A percentile compares a stretch with the other conserved stretches of the same genome.
These are phyloP conservation scores for Neonectria faginata DNA, from an alignment of 2,329 filamentous ascomycete species.

Conservation along the genomic window DNA sequence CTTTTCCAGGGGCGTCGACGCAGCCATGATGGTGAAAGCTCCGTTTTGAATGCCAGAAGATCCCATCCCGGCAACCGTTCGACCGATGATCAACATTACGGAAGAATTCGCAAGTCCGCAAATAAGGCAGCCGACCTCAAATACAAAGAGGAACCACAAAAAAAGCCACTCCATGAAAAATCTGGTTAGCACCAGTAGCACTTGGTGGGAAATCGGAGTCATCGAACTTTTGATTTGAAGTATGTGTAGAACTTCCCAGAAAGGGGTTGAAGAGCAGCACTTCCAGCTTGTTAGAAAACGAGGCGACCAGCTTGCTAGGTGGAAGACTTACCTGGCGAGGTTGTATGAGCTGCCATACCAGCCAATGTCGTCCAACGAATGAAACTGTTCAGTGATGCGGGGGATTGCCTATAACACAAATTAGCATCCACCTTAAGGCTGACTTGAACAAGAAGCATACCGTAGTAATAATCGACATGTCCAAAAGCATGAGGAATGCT, in stretches of 20 bases:
- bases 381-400: constrained; percentile 62
- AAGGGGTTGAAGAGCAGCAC: constrained; percentile 62
- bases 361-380: constrained; percentile 64
- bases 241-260: constrained; percentile 63
- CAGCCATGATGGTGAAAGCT: constrained; percentile 49
- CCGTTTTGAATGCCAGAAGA: constrained; percentile 57
- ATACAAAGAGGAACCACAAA: constrained; percentile 47
- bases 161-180: constrained; percentile 42
- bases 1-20: constrained; percentile 45
- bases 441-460: constrained; percentile 46
- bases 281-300: constrained; percentile 49
- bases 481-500: constrained; percentile 62
- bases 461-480: constrained; percentile 65
- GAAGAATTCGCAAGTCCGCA: constrained; percentile 60
- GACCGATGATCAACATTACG: constrained; percentile 61
- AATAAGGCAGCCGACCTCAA: constrained; percentile 58
- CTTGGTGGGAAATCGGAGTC: constrained; percentile 46
- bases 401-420: constrained; percentile 56
- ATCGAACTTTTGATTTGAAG: constrained; percentile 41
- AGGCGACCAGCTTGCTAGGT: background rate
- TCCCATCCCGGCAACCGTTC: constrained; percentile 62
- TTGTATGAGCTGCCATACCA: constrained; percentile 67
- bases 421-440: background rate
- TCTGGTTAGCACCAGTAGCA: constrained; percentile 43
- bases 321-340: constrained; percentile 53